A percentile compares a stretch with the other conserved stretches of the same genome.
These are phyloP conservation scores for Amanita brunnescens DNA, from an alignment of 768 basidiomycete genomes.

Conservation along the genomic window DNA sequence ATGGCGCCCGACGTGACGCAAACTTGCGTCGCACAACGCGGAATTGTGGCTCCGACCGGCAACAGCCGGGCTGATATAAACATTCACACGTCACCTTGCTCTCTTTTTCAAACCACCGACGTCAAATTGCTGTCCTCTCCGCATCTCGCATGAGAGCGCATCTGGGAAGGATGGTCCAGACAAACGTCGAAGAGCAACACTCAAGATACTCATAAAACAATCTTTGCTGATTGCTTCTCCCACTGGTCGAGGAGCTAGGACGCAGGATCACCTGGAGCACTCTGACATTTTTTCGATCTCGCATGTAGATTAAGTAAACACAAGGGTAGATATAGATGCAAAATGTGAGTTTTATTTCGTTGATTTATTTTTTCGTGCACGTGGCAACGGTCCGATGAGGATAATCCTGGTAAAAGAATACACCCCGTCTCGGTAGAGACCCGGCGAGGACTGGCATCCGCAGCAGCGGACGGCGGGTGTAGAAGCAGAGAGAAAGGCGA, in stretches of 20 bases:
- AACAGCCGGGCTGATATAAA: slow-evolving; percentile 20
- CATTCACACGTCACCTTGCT: slow-evolving; percentile 12
- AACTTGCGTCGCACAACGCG: not conserved
- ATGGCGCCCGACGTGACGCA: not conserved
- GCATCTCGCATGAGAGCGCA: slow-evolving; percentile 21
- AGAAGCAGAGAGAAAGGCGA: slow-evolving; percentile 83
- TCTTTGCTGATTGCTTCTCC: slow-evolving; percentile 88
- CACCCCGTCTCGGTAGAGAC: slow-evolving; percentile 41
- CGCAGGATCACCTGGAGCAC: slow-evolving; percentile 85
- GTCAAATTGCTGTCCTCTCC: slow-evolving; percentile 76
- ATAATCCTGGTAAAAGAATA: slow-evolving; percentile 86
- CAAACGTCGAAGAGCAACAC: slow-evolving; percentile 71
- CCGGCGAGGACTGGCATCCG: slow-evolving; percentile 15
- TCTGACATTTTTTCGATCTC: slow-evolving; percentile 5
- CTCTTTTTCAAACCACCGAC: slow-evolving; percentile 38
- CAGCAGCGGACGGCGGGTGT: slow-evolving; percentile 44
- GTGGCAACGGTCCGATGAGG: slow-evolving; percentile 47
- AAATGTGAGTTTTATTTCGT: slow-evolving; percentile 17
- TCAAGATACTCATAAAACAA: slow-evolving; percentile 71
- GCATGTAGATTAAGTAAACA: slow-evolving; percentile 1
- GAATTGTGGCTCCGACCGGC: slow-evolving; percentile 16
- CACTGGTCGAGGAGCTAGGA: slow-evolving; percentile 84
- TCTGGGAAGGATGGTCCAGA: slow-evolving; percentile 76
- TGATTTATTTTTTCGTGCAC: slow-evolving; percentile 7
- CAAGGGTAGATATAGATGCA: slow-evolving; percentile 12